A percentile compares a stretch with the other conserved stretches of the same genome.
phyloP scores from a whole-genome alignment of 371 early-diverging fungal species.

The Mortierella sp. region DNA sequence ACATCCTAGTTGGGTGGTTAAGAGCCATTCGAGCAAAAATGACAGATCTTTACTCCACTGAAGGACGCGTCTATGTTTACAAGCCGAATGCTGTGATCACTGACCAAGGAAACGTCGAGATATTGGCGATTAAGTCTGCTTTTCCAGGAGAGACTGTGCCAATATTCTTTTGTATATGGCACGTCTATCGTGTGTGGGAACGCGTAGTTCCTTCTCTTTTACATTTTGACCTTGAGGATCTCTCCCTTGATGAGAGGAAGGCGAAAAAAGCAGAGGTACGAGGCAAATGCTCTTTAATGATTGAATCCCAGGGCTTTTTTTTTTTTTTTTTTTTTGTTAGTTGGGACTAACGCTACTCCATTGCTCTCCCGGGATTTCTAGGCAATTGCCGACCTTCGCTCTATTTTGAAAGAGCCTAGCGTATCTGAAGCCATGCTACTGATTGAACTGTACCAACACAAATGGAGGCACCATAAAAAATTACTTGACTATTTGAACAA shows the following conservation, averaged over 20 bases:
- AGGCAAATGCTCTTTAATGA: background rate
- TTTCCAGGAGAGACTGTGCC: no score
- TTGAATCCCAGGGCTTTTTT: no score
- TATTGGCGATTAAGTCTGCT: conserved; percentile 14
- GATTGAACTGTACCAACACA: background rate
- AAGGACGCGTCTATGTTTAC: no score
- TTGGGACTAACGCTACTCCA: background rate
- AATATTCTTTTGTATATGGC: conserved; percentile 25
- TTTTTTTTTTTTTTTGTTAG: no score
- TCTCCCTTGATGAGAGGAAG: background rate
- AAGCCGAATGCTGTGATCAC: no score
- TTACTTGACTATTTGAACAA: conserved; percentile 12
- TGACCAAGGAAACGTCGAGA: conserved; percentile 20
- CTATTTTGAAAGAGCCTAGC: conserved; percentile 1
- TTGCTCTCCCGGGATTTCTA: background rate
- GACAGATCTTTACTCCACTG: no score
- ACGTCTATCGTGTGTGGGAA: conserved; percentile 20
- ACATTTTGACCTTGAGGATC: background rate
- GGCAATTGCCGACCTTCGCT: no score
- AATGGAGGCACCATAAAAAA: background rate
- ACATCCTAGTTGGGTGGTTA: conserved; percentile 10
- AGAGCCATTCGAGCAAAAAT: no score
- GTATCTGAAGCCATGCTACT: conserved; percentile 1
- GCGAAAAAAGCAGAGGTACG: conserved; percentile 6
- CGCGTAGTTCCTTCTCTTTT: background rate